A percentile compares a stretch with the other conserved stretches of the same genome.
These are phyloP conservation scores for Penicillium freii DNA, from an alignment of 2,329 filamentous ascomycete genomes.

Conservation along the genomic window DNA sequence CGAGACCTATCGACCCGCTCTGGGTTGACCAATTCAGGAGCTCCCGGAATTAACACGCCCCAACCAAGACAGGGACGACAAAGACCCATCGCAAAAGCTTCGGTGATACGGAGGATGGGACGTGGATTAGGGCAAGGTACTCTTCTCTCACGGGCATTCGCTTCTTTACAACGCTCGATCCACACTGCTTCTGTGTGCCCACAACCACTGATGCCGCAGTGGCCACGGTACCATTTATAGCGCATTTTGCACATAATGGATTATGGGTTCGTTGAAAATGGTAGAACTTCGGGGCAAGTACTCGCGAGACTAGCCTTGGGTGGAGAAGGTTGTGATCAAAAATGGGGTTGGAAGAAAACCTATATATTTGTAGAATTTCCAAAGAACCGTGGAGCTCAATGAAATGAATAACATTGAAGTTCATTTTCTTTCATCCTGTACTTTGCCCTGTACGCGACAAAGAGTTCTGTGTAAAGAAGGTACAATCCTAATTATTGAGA, in stretches of 20 bases:
- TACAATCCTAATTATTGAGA: neutral
- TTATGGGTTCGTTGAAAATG: neutral
- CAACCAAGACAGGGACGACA: constrained; percentile 7
- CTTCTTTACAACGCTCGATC: constrained; percentile 6
- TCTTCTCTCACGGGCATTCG: constrained; percentile 1
- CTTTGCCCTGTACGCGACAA: neutral
- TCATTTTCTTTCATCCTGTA: neutral
- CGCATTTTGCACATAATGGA: constrained; percentile 1
- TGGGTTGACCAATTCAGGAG: neutral
- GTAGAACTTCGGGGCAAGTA: neutral
- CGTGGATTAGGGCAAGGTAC: neutral
- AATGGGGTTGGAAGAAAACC: neutral
- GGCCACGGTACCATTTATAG: constrained; percentile 9
- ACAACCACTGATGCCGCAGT: constrained; percentile 2
- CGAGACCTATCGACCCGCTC: neutral
- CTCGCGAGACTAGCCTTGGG: neutral
- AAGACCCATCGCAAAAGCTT: constrained; percentile 3
- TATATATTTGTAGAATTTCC: neutral
- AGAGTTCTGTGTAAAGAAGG: neutral
- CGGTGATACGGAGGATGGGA: constrained; percentile 1
- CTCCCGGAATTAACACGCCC: neutral
- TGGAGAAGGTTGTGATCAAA: neutral
- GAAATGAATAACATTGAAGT: neutral
- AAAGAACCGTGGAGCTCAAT: neutral
- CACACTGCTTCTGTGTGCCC: constrained; percentile 7